phyloP scores from a whole-genome alignment of 768 basidiomycete genomes.

The Asterophora lycoperdoides region DNA sequence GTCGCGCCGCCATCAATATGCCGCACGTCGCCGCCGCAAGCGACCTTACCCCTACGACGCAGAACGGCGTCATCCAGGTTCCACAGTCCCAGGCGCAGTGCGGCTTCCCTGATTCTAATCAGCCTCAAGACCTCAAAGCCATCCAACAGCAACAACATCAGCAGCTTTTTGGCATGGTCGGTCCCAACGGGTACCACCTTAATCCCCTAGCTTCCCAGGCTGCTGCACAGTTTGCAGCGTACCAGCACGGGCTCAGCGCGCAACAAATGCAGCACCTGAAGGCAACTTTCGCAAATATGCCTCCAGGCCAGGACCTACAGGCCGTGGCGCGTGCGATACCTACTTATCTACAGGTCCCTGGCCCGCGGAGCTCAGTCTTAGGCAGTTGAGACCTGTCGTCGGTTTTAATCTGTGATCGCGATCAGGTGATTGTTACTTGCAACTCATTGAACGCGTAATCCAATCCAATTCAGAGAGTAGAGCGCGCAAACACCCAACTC shows the following conservation, averaged over 20 bases:
- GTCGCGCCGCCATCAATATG: slow-evolving; percentile 42
- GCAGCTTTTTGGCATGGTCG: slow-evolving; percentile 17
- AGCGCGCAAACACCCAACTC: background rate
- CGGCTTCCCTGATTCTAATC: slow-evolving; percentile 6
- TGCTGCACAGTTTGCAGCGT: slow-evolving; percentile 28
- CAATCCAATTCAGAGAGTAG: too few relatives aligned
- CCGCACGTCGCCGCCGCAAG: slow-evolving; percentile 43
- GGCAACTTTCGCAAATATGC: slow-evolving; percentile 44
- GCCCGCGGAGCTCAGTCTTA: slow-evolving; percentile 13
- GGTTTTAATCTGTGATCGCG: too few relatives aligned
- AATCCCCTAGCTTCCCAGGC: slow-evolving; percentile 33
- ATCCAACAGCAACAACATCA: slow-evolving; percentile 22
- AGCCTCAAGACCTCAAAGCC: slow-evolving; percentile 22
- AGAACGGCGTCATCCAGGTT: slow-evolving; percentile 27
- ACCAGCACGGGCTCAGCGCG: slow-evolving; percentile 37
- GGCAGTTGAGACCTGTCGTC: slow-evolving; percentile 8
- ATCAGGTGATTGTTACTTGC: too few relatives aligned
- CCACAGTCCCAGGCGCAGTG: slow-evolving; percentile 22
- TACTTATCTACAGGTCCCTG: slow-evolving; percentile 15
- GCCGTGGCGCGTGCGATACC: slow-evolving; percentile 23
- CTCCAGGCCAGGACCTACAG: slow-evolving; percentile 30
- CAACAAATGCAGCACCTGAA: slow-evolving; percentile 64
- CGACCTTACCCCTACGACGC: slow-evolving; percentile 23
- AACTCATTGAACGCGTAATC: too few relatives aligned
- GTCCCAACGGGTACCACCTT: slow-evolving; percentile 47